Base-by-base conservation (phyloP, 768 basidiomycete genomes). In the Podaxis rugospora region DNA sequence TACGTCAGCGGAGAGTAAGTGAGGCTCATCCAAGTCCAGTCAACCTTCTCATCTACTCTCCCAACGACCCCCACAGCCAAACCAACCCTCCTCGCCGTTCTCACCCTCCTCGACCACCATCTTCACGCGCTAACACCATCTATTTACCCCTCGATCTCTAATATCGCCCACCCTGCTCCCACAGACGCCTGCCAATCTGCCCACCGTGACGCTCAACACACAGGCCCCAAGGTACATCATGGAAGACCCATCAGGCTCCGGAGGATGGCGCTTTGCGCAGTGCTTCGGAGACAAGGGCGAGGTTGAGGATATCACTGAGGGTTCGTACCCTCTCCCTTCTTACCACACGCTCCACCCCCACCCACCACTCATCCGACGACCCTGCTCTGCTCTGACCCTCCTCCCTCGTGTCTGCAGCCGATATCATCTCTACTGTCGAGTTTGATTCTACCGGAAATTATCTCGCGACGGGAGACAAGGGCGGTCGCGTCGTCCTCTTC, bases 261-360 rank as follows among this genome's bases (percentile, higher is more conserved):
- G 90, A 69, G 90, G 89, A 68, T 99, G 97, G 97, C 89, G 96
- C 69, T 99, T 99, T 78, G 96, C 97, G 57, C 97, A 99, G 72
- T 99, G 97, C 79, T 99, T 99, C 72, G 97, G 97, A 66, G 97
- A 99, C 83, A 99, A 99, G 84, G 96, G 92, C 68, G 92, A 97
- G 74, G 96, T 98, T 37, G 97, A 98, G 72, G 97, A 99, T 75
- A 98, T 99, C 71, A 99, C 97, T 62, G 97, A 99, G 82, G 97
- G 95, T 95, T 64, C 63, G 83, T 69, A 57, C 64, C 54, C 62
- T 40, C 39, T 57, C 50, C 35, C 18, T 37, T 28, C 32, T 54
- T 57, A 27, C 18, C 40, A 39, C 51, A 46, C 28, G 6, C 47
- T 9, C 35, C 42, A 44, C 23, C 49, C 40, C 36, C 46, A 11